Percentiles rank a stretch among this genome's conserved stretches.
Conservation (phyloP, 78 protist genomes). For the Isochrysis galbana region DNA sequence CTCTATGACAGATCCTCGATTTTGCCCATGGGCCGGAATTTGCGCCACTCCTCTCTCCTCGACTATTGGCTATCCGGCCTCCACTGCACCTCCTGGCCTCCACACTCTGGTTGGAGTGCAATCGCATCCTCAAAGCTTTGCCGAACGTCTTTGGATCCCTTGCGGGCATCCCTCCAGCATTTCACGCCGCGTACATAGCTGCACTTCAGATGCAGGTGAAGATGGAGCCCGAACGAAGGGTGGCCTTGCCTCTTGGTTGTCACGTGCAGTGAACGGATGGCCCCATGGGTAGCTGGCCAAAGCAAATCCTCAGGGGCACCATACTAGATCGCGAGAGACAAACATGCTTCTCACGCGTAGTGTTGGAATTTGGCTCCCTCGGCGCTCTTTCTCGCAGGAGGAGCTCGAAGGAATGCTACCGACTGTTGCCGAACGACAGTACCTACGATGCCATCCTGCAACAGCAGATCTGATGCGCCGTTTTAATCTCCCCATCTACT, state of each 20-base stretch:
- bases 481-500: not conserved
- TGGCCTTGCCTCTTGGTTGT: not conserved
- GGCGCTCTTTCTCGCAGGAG: not conserved
- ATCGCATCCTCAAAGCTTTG: not conserved
- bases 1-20: not conserved
- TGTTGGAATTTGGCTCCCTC: not conserved
- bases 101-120: not conserved
- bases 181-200: not conserved
- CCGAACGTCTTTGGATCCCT: not conserved
- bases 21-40: not conserved
- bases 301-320: too few species aligned
- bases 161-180: not conserved
- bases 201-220: not conserved
- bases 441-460: not conserved
- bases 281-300: too few species aligned
- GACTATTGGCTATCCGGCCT: not conserved
- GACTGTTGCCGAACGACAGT: not conserved
- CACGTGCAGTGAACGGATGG: too few species aligned
- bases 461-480: not conserved
- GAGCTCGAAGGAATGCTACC: not conserved
- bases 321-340: too few species aligned
- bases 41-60: not conserved
- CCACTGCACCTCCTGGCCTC: not conserved
- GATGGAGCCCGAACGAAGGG: not conserved
- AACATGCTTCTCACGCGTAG: too few species aligned